Conservation (phyloP, 1,284 basidiomycete species). For the Chiua sp. region DNA sequence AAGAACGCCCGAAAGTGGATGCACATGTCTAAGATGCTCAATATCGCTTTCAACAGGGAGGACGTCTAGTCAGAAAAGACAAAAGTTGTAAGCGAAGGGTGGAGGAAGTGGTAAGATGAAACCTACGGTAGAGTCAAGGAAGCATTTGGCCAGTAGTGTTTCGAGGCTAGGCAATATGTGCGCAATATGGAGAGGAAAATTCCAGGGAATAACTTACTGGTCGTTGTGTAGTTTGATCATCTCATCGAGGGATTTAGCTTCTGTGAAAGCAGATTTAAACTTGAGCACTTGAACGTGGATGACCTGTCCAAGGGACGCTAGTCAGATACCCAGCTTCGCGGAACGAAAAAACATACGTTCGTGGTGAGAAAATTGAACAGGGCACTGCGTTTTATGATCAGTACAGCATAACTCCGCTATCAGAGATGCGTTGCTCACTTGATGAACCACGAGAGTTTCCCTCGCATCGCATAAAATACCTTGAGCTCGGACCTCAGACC, state of each 20-base stretch:
- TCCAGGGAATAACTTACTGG: conserved; percentile 57
- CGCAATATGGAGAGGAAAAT: background rate
- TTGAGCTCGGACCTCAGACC: conserved; percentile 55
- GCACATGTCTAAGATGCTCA: conserved; percentile 76
- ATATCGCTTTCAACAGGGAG: conserved; percentile 64
- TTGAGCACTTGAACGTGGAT: conserved; percentile 48
- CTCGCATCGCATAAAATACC: conserved; percentile 73
- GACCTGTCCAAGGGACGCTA: conserved; percentile 51
- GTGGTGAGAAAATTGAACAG: conserved; percentile 76
- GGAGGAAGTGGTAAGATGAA: background rate
- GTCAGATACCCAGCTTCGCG: background rate
- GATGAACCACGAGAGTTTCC: conserved; percentile 81
- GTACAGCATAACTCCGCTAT: conserved; percentile 3
- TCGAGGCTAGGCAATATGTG: conserved; percentile 53
- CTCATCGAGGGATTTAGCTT: conserved; percentile 71
- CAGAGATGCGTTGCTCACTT: conserved; percentile 58
- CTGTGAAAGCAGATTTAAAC: conserved; percentile 40
- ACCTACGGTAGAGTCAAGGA: conserved; percentile 70
- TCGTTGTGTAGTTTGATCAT: conserved; percentile 75
- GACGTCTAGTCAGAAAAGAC: conserved; percentile 51
- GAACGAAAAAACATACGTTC: conserved; percentile 52
- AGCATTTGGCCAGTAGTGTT: conserved; percentile 65
- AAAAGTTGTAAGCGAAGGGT: background rate
- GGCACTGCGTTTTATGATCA: conserved; percentile 50
- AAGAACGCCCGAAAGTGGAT: conserved; percentile 72